phyloP scores from a whole-genome alignment of 352 stramenopile species.

The Pythium sp. region DNA sequence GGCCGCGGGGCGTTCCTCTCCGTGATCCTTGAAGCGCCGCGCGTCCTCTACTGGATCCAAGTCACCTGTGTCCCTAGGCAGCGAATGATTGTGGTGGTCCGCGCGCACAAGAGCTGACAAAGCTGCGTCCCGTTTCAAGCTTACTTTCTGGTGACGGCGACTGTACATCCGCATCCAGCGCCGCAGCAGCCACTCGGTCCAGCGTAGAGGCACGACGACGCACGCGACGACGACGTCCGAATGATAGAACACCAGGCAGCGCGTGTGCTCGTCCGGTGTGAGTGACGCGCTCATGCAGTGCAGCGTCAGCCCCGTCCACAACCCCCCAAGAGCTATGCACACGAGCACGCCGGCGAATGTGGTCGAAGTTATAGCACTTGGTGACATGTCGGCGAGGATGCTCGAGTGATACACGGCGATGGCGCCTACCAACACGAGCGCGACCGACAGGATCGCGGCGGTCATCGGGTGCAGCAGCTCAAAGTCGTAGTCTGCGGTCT shows the following conservation, averaged over 20 bases:
- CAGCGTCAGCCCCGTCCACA: constrained; percentile 15
- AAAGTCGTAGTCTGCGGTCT: not conserved
- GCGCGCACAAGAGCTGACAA: not conserved
- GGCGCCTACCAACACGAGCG: not conserved
- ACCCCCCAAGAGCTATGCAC: not conserved
- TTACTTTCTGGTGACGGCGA: not conserved
- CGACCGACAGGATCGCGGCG: not conserved
- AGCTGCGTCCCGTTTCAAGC: not conserved
- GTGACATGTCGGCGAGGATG: not conserved
- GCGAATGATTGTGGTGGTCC: not conserved
- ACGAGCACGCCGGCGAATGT: not conserved
- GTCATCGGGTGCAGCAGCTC: constrained; percentile 11
- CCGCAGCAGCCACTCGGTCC: not conserved
- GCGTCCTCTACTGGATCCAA: constrained; percentile 6
- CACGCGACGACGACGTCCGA: constrained; percentile 11
- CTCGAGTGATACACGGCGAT: not conserved
- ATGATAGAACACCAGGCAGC: constrained; percentile 12
- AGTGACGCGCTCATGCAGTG: constrained; percentile 14
- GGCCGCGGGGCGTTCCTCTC: not conserved
- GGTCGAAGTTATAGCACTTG: not conserved
- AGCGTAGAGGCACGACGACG: not conserved
- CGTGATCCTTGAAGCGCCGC: not conserved
- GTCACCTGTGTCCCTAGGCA: not conserved
- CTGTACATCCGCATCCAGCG: not conserved
- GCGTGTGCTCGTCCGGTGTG: constrained; percentile 12